Evolutionary conservation across 1,139 yeast genomes (phyloP), one percentile per base, ranked within the genome.

Genomic region (Pichia norvegensis): DNA sequence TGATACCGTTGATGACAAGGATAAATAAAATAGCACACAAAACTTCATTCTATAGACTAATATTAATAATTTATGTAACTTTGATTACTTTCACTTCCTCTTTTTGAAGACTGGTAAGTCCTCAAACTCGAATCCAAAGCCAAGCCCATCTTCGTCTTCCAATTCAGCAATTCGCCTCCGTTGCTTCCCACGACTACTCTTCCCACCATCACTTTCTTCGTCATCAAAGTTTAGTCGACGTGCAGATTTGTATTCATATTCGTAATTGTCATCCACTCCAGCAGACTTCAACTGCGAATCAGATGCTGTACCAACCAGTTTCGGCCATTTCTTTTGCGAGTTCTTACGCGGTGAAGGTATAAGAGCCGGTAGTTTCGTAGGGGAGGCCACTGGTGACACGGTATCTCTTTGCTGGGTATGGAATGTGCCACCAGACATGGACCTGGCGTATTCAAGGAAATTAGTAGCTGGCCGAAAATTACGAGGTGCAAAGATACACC

Each of bases 401-500:
- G 20, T 10, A 13, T 25, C 29, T 36, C 13, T 5, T 14, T 19
- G 29, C 33, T 55, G 55, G 2, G 55, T 52, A 38, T 49, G 52
- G 36, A 53, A 53, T 2, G 53, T 51, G 11, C 57, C 56, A 8
- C 50, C 51, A 8, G 57, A 50, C 5, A 53, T 45, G 1, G 38
- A 58, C 36, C 62, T 60, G 20, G 66, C 64, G 45, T 65, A 68
- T 40, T 68, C 72, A 51, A 69, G 49, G 40, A 69, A 58, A 13
- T 69, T 63, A 36, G 58, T 60, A 0, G 70, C 66, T 20, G 59
- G 58, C 20, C 46, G 62, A 51, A 51, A 38, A 14, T 40, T 47
- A 36, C 51, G 46, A 4, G 63, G 63, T 8, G 77, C 77, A 59
- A 66, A 76, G 4, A 78, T 60, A 54, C 82, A 76, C 81, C 82